phyloP scores from a whole-genome alignment of 768 basidiomycete genomes.

The Macrocybe gigantea region DNA sequence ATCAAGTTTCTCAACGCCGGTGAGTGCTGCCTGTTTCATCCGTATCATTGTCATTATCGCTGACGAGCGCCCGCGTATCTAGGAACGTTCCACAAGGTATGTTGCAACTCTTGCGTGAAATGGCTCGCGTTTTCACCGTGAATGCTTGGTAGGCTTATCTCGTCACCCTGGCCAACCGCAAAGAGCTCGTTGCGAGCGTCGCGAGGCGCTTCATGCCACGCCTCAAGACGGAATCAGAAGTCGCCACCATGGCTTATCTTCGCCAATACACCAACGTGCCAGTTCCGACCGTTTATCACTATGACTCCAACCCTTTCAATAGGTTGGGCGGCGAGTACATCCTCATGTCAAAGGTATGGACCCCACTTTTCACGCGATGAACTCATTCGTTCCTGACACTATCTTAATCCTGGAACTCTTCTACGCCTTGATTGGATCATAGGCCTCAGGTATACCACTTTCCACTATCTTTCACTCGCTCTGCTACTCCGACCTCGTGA shows the following conservation, averaged over 20 bases:
- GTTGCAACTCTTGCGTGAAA: not conserved
- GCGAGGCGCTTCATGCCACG: constrained; percentile 84
- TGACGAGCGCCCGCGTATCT: constrained; percentile 1
- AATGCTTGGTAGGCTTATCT: constrained; percentile 58
- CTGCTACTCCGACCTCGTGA: constrained; percentile 55
- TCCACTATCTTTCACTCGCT: constrained; percentile 67
- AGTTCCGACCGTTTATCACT: constrained; percentile 69
- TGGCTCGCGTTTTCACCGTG: constrained; percentile 1
- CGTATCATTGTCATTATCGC: constrained; percentile 12
- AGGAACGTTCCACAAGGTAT: constrained; percentile 85
- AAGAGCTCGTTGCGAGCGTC: constrained; percentile 70
- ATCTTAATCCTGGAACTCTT: not conserved
- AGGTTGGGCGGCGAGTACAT: constrained; percentile 83
- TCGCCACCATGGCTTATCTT: constrained; percentile 79
- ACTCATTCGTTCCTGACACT: constrained; percentile 4
- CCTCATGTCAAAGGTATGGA: constrained; percentile 75
- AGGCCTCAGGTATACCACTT: constrained; percentile 70
- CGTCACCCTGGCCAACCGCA: constrained; percentile 54
- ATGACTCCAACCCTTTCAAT: constrained; percentile 82
- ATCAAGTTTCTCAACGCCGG: constrained; percentile 75
- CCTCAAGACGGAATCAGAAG: constrained; percentile 83
- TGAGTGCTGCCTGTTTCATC: constrained; percentile 23
- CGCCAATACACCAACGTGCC: constrained; percentile 66
- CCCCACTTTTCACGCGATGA: not conserved
- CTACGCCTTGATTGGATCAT: constrained; percentile 7